A percentile compares a stretch with the other conserved stretches of the same genome.
Evolutionary conservation across 495 filamentous ascomycete genomes (phyloP).

Genomic region (Aspergillus affinis): DNA sequence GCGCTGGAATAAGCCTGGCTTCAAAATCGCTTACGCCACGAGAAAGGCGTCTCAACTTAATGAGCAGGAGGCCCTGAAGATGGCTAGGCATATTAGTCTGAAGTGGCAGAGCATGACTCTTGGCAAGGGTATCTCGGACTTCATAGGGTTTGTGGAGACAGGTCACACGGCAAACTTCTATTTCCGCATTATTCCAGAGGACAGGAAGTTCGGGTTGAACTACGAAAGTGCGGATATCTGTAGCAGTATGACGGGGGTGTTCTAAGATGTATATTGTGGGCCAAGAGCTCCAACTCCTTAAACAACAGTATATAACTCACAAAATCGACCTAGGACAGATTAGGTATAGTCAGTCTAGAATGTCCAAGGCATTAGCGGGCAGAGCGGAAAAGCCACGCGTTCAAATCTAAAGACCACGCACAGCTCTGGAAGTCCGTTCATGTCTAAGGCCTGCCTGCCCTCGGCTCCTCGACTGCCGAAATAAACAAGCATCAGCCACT

Average conservation of each 20-base stretch:
- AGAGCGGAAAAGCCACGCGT: too few species aligned
- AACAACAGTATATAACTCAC: too few species aligned
- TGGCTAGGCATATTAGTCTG: conserved; percentile 9
- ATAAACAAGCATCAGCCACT: neutral
- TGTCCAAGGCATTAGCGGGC: too few species aligned
- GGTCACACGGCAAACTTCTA: conserved; percentile 14
- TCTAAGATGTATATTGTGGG: too few species aligned
- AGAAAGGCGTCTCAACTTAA: conserved; percentile 4
- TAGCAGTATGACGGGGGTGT: too few species aligned
- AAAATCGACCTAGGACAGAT: too few species aligned
- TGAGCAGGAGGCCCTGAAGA: conserved; percentile 2
- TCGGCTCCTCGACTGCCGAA: too few species aligned
- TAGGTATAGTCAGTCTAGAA: too few species aligned
- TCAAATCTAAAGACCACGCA: too few species aligned
- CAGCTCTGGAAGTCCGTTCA: too few species aligned
- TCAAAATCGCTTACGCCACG: conserved; percentile 11
- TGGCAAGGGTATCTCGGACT: conserved; percentile 9
- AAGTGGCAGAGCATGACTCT: conserved; percentile 7
- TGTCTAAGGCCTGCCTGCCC: too few species aligned
- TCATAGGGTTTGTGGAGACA: conserved; percentile 12
- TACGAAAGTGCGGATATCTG: conserved; percentile 12
- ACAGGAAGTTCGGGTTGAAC: conserved; percentile 12
- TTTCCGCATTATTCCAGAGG: conserved; percentile 13
- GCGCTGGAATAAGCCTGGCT: conserved; percentile 10
- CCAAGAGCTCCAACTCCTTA: too few species aligned